Conservation (phyloP, 164 flowering plant species). For the Dillenia suffruticosa region DNA sequence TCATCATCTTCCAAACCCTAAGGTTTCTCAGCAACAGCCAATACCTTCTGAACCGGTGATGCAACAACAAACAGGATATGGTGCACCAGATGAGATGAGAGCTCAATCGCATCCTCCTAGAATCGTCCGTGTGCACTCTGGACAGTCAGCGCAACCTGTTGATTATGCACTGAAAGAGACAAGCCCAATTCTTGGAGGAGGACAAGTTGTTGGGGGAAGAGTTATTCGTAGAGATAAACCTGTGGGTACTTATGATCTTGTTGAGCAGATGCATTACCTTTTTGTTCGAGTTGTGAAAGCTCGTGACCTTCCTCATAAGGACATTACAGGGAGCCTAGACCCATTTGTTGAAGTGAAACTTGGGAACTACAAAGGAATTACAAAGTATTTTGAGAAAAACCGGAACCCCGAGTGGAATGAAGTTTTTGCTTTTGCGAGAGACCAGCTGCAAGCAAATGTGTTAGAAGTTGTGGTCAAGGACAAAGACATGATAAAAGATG, state of each 20-base stretch:
- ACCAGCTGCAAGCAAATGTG: conserved; percentile 37
- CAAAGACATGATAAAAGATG: conserved; percentile 49
- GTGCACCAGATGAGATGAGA: conserved; percentile 22
- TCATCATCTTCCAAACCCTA: conserved; percentile 61
- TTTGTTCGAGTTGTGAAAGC: conserved; percentile 31
- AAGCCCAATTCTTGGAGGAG: conserved; percentile 75
- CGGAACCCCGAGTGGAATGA: conserved; percentile 61
- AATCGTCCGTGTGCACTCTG: conserved; percentile 20
- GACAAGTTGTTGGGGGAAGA: conserved; percentile 48
- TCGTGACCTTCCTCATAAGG: conserved; percentile 7
- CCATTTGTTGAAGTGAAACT: conserved; percentile 30
- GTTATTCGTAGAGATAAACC: conserved; percentile 32
- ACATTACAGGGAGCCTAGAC: conserved; percentile 8
- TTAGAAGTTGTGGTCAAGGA: conserved; percentile 54
- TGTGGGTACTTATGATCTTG: conserved; percentile 30
- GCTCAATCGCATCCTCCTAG: conserved; percentile 24
- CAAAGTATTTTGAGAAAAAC: conserved; percentile 48
- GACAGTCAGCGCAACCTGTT: conserved; percentile 24
- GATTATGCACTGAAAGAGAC: conserved; percentile 79
- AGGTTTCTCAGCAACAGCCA: background rate
- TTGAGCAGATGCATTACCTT: conserved; percentile 35
- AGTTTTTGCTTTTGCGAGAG: conserved; percentile 57
- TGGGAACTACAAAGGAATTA: conserved; percentile 33
- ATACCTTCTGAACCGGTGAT: conserved; percentile 10
- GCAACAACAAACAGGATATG: conserved; percentile 9